Base-by-base conservation (phyloP, 2,329 filamentous ascomycete genomes). In the Xylaria sp. region DNA sequence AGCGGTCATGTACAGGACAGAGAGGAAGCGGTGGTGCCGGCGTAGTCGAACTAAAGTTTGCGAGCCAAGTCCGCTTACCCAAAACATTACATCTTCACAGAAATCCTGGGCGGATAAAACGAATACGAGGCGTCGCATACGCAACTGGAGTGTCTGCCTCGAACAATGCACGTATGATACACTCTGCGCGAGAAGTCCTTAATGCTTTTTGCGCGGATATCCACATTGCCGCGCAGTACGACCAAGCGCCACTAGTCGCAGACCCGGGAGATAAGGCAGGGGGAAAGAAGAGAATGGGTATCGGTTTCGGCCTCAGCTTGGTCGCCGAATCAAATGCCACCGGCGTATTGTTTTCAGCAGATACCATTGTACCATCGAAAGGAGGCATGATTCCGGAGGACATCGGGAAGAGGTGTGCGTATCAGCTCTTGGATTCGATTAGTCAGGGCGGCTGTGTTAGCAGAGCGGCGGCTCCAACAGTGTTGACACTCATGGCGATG, bases 111-210 rank as follows among this genome's bases (percentile, higher is more conserved):
- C 86, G 93, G 65, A 91, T 99, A 76, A 95, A 94, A 86, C 89
- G 90, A 74, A 92, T 99, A 73, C 88, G 95, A 65, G 96, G 96
- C 67, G 96, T 99, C 51, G 94, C 96, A 57, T 99, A 98, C 81
- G 92, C 92, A 64, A 94, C 93, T 0, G 96, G 97, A 56, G 94
- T 98, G 0, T 92, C 93, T 11, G 95, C 93, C 0, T 94, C 92
- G 59, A 97, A 97, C 80, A 99, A 98, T 79, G 93, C 92, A 70
- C 88, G 96, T 72, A 97, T 97, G 92, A 99, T 98, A 77, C 93
- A 97, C 77, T 89, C 92, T 2, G 94, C 94, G 11, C 87, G 95
- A 74, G 93, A 93, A 57, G 87, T 99, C 11, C 85, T 99, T 56
- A 99, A 99, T 79, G 86, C 90, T 4, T 86, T 99, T 65, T 91